Conservation (phyloP, 2,329 filamentous ascomycete species). For the Dactylellina haptotyla region DNA sequence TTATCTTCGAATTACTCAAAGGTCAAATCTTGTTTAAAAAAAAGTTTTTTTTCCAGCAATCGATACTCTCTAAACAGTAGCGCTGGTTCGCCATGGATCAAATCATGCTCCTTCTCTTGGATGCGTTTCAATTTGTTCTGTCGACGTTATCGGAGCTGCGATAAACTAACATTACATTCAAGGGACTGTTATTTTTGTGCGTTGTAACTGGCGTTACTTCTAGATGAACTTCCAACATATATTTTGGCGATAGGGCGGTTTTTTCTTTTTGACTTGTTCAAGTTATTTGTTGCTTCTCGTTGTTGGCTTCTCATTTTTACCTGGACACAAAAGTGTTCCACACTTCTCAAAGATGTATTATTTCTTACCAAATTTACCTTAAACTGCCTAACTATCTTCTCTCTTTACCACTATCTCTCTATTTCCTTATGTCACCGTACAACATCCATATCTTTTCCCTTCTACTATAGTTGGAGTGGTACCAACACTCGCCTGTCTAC, state of each 20-base stretch:
- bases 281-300: constrained; percentile 17
- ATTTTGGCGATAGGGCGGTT: constrained; percentile 30
- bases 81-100: constrained; percentile 54
- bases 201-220: constrained; percentile 48
- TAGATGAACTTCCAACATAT: constrained; percentile 40
- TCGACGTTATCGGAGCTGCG: constrained; percentile 47
- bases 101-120: constrained; percentile 42
- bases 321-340: constrained; percentile 15
- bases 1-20: constrained; percentile 11
- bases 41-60: constrained; percentile 42
- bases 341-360: constrained; percentile 40
- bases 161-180: constrained; percentile 33
- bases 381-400: constrained; percentile 13
- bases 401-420: constrained; percentile 3
- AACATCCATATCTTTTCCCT: constrained; percentile 10
- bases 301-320: constrained; percentile 1
- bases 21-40: constrained; percentile 47
- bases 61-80: constrained; percentile 38
- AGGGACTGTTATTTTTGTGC: constrained; percentile 31
- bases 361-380: constrained; percentile 28
- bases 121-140: constrained; percentile 49
- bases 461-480: constrained; percentile 9
- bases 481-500: too few species aligned
- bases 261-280: constrained; percentile 24
- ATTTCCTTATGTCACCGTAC: constrained; percentile 30